Base-by-base conservation (phyloP, 2,329 filamentous ascomycete genomes). In the Capronia americana region DNA sequence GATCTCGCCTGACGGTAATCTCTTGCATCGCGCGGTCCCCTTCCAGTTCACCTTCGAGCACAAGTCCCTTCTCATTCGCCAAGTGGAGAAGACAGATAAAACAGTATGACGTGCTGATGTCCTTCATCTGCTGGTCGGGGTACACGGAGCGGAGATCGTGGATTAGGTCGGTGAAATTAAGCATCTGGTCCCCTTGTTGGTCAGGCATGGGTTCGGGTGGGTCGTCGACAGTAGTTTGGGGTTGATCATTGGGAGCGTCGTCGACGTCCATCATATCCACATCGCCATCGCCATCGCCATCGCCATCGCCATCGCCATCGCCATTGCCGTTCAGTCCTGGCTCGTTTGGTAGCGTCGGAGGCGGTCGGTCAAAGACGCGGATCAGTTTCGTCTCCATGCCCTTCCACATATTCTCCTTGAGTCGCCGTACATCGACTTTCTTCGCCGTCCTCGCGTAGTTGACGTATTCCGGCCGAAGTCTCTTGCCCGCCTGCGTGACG, bases 41-140 rank as follows among this genome's bases (percentile, higher is more conserved):
- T 7, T 75, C 79, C 38, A 85, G 81, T 51, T 85, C 81, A 63
- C 88, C 88, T 71, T 90, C 86, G 69, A 97, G 90, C 26, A 90
- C 84, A 46, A 97, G 82, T 0, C 93, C 93, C 81, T 96, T 94
- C 76, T 97, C 93, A 79, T 97, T 97, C 66, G 93, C 93, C 74
- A 97, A 77, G 79, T 97, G 93, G 70, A 97, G 81, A 65, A 97
- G 80, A 74, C 92, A 96, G 70, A 99, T 99, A 80, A 98, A 99
- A 77, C 95, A 96, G 72, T 86, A 90, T 17, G 85, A 96, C 0
- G 95, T 99, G 41, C 93, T 97, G 74, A 99, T 98, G 78, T 99
- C 95, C 67, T 90, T 88, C 88, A 99, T 92, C 67, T 88, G 87
- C 72, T 91, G 85, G 77, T 92, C 91, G 11, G 93, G 90, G 75